These are phyloP conservation scores for Cryomyces minteri DNA, from an alignment of 495 filamentous ascomycete genomes.

Conservation along the genomic window DNA sequence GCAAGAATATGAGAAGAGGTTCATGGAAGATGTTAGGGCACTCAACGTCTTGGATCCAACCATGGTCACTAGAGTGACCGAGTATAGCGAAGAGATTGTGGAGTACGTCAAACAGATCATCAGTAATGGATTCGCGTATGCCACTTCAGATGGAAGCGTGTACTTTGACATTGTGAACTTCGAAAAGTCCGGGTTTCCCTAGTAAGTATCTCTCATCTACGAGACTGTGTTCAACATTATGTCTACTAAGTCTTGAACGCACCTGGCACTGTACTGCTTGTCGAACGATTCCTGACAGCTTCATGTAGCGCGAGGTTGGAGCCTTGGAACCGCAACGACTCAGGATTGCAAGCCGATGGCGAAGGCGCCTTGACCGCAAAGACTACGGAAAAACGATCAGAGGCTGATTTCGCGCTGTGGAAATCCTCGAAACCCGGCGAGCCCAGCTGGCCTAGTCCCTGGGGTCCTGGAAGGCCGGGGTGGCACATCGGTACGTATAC, in stretches of 20 bases:
- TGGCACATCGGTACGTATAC: constrained; percentile 53
- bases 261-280: too few relatives aligned
- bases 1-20: constrained; percentile 61
- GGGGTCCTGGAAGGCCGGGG: constrained; percentile 77
- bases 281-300: too few relatives aligned
- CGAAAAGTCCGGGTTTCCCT: constrained; percentile 56
- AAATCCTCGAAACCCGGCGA: constrained; percentile 86
- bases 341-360: constrained; percentile 68
- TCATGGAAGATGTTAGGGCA: constrained; percentile 65
- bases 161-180: constrained; percentile 90
- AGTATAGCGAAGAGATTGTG: constrained; percentile 74
- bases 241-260: too few relatives aligned
- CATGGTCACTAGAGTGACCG: constrained; percentile 68
- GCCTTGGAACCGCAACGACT: constrained; percentile 73
- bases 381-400: constrained; percentile 44
- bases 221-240: too few relatives aligned
- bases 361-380: constrained; percentile 62
- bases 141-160: constrained; percentile 63
- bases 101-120: constrained; percentile 60
- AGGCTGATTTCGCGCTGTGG: constrained; percentile 85
- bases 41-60: constrained; percentile 77
- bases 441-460: constrained; percentile 71
- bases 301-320: constrained; percentile 57
- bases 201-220: background rate
- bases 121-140: constrained; percentile 72